These are phyloP conservation scores for Excoecaria agallocha DNA, from an alignment of 345 rosid species.

Conservation along the genomic window DNA sequence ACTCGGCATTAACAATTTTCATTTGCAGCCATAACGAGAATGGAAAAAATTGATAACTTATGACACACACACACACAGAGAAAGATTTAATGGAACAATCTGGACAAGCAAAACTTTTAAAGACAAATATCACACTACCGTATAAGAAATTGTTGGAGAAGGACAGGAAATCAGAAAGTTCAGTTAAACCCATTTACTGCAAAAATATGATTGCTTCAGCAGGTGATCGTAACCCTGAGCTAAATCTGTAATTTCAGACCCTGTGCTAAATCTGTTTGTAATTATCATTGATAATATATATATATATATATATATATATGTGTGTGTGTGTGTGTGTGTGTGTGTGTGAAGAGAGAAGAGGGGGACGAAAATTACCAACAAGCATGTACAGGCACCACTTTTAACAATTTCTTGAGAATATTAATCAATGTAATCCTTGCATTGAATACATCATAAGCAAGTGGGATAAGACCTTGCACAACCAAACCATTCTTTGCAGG, in stretches of 20 bases:
- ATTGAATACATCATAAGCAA: constrained; percentile 70
- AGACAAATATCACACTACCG: not conserved
- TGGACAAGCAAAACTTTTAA: not conserved
- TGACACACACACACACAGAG: too few species aligned
- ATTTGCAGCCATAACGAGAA: not conserved
- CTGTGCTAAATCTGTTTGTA: not conserved
- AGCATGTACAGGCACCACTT: constrained; percentile 83
- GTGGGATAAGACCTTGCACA: constrained; percentile 60
- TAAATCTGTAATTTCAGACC: not conserved
- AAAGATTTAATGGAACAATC: not conserved
- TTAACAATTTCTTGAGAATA: constrained; percentile 73
- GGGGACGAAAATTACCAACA: constrained; percentile 58
- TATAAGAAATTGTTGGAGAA: not conserved
- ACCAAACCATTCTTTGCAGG: constrained; percentile 82
- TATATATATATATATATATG: too few species aligned
- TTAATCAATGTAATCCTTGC: constrained; percentile 69
- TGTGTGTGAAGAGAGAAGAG: not conserved
- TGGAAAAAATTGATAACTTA: not conserved
- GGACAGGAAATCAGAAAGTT: not conserved
- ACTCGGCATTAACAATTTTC: not conserved
- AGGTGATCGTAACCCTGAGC: not conserved
- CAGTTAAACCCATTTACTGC: not conserved
- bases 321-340: too few species aligned
- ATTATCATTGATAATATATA: not conserved
- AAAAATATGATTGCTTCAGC: not conserved